These are phyloP conservation scores for Trichoderma sp. DNA, from an alignment of 2,329 filamentous ascomycete species.

Conservation along the genomic window DNA sequence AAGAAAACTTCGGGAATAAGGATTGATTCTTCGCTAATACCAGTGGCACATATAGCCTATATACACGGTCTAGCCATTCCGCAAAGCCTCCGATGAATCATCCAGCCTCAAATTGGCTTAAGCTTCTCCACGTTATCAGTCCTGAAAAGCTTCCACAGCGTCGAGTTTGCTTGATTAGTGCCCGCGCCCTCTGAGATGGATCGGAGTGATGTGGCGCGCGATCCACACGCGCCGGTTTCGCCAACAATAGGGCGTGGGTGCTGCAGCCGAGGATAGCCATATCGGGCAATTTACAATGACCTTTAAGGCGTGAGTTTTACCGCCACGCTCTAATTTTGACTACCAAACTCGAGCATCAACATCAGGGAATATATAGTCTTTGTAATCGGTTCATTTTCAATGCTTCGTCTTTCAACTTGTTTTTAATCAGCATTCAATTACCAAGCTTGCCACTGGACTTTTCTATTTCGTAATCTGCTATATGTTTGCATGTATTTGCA, in stretches of 20 bases:
- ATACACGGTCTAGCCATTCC: neutral
- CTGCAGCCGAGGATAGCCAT: neutral
- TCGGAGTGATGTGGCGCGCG: neutral
- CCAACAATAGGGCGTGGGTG: neutral
- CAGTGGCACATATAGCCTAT: neutral
- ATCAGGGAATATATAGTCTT: neutral
- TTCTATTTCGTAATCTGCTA: neutral
- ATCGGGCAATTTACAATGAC: neutral
- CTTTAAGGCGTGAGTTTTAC: neutral
- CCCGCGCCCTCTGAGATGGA: neutral
- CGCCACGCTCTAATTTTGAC: neutral
- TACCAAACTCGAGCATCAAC: neutral
- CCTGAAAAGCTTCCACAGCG: neutral
- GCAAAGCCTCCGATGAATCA: neutral
- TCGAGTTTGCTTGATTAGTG: neutral
- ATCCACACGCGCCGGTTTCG: neutral
- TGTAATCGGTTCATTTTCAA: neutral
- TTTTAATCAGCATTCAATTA: neutral
- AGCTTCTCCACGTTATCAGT: neutral
- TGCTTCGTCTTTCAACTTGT: neutral
- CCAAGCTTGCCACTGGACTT: neutral
- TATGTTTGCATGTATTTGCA: too few relatives aligned
- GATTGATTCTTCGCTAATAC: neutral
- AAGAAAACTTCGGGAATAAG: neutral
- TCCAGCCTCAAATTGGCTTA: neutral